Percentiles rank a stretch among this genome's conserved stretches.
phyloP scores from a whole-genome alignment of 176 grass and related monocot genomes.

The Lolium multiflorum region DNA sequence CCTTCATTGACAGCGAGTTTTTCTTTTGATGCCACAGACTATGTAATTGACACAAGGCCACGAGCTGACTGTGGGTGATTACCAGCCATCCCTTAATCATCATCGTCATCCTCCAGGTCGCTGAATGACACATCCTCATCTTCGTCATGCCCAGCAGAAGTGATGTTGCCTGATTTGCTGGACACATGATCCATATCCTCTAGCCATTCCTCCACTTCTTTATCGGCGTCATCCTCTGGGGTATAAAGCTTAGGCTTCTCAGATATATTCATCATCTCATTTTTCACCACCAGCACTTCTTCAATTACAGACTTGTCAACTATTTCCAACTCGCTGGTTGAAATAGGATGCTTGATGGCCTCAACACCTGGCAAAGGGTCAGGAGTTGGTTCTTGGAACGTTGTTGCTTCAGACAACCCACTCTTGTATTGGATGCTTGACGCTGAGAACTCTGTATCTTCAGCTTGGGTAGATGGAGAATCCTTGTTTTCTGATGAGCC shows the following conservation, averaged over 20 bases:
- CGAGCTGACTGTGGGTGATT: not conserved
- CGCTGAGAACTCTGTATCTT: conserved; percentile 32
- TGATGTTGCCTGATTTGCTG: conserved; percentile 33
- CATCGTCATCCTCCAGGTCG: conserved; percentile 73
- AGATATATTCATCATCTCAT: conserved; percentile 37
- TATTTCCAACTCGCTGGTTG: conserved; percentile 53
- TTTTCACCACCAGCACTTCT: conserved; percentile 60
- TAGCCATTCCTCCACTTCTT: conserved; percentile 73
- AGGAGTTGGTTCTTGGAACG: conserved; percentile 38
- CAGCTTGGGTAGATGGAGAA: conserved; percentile 35
- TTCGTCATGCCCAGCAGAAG: conserved; percentile 49
- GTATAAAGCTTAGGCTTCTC: conserved; percentile 27
- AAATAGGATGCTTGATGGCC: conserved; percentile 60
- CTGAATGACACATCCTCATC: conserved; percentile 83
- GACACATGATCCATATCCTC: conserved; percentile 49
- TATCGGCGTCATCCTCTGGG: conserved; percentile 36
- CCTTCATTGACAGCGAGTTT: not conserved
- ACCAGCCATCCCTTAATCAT: conserved; percentile 29
- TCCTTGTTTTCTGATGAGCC: conserved; percentile 42
- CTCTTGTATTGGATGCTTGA: conserved; percentile 30
- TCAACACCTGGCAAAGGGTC: conserved; percentile 36
- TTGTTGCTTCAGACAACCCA: conserved; percentile 29
- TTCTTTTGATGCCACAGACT: conserved; percentile 27
- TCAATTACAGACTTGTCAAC: conserved; percentile 73
- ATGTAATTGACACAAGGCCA: not conserved